Percentiles rank a stretch among this genome's conserved stretches.
phyloP scores from a whole-genome alignment of 208 protist species.

The Leishmania amazonensis region DNA sequence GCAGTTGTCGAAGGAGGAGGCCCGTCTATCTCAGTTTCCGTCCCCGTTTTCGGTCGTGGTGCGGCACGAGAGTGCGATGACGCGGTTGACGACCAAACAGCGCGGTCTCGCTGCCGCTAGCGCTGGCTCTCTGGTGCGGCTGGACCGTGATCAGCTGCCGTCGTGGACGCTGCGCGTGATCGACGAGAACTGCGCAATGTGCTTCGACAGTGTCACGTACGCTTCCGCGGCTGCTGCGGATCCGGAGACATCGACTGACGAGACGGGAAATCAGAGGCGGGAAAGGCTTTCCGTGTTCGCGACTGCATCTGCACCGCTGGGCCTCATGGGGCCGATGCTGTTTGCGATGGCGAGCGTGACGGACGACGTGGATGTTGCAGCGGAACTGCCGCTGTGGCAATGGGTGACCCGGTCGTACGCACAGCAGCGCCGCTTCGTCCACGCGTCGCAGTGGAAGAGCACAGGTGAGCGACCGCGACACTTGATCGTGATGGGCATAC shows the following conservation, averaged over 20 bases:
- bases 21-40: not conserved
- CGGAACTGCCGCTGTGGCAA: no score
- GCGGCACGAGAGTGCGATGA: not conserved
- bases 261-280: not conserved
- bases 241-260: not conserved
- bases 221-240: not conserved
- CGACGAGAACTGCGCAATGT: not conserved
- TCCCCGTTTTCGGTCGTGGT: not conserved
- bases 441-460: no score
- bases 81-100: not conserved
- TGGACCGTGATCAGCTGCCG: not conserved
- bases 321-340: not conserved
- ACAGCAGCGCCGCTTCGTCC: no score
- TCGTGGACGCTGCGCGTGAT: slow-evolving; percentile 3
- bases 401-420: no score
- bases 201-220: not conserved
- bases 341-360: no score
- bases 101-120: not conserved
- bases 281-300: not conserved
- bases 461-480: not conserved
- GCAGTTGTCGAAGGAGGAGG: not conserved
- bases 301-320: slow-evolving; percentile 2
- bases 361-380: no score
- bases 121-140: not conserved
- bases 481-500: slow-evolving; percentile 44